These are phyloP conservation scores for Gracilaria domingensis DNA, from an alignment of 23 red algal genomes.

Conservation along the genomic window DNA sequence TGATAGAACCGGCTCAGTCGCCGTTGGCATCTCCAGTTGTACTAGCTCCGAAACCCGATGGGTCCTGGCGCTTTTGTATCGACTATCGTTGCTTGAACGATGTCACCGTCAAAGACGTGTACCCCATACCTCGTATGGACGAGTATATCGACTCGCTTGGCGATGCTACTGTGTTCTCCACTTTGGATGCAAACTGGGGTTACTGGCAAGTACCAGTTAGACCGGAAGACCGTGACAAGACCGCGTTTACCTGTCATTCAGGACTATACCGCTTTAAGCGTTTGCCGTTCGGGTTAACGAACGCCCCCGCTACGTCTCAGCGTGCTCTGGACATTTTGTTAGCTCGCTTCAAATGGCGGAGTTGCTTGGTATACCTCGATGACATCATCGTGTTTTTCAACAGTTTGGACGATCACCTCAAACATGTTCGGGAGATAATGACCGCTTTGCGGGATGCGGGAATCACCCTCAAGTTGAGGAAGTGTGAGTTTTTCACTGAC, in stretches of 20 bases:
- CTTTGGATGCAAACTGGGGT: conserved; percentile 9
- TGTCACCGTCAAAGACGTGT: conserved; percentile 12
- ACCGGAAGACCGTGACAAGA: conserved; percentile 1
- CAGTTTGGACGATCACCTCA: conserved; percentile 14
- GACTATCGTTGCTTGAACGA: conserved; percentile 32
- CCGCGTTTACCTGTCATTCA: conserved; percentile 13
- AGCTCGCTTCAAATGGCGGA: conserved; percentile 11
- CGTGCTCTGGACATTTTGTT: too few relatives aligned
- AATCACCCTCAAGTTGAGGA: conserved; percentile 52
- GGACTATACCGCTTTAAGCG: neutral
- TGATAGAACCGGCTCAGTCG: conserved; percentile 4
- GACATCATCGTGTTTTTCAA: conserved; percentile 21
- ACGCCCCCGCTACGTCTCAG: too few relatives aligned
- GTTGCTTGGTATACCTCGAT: conserved; percentile 25
- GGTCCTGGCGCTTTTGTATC: conserved; percentile 27
- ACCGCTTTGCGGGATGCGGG: neutral
- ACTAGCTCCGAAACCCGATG: conserved; percentile 42
- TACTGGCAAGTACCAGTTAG: conserved; percentile 28
- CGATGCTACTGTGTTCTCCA: conserved; percentile 35
- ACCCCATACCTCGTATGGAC: conserved; percentile 53
- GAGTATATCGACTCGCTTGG: conserved; percentile 59
- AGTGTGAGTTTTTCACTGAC: neutral
- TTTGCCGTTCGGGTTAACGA: neutral
- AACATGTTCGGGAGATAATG: conserved; percentile 28
- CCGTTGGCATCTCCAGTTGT: conserved; percentile 37